Conservation (phyloP, 2,329 filamentous ascomycete species). For the Trichoderma koningiopsis region DNA sequence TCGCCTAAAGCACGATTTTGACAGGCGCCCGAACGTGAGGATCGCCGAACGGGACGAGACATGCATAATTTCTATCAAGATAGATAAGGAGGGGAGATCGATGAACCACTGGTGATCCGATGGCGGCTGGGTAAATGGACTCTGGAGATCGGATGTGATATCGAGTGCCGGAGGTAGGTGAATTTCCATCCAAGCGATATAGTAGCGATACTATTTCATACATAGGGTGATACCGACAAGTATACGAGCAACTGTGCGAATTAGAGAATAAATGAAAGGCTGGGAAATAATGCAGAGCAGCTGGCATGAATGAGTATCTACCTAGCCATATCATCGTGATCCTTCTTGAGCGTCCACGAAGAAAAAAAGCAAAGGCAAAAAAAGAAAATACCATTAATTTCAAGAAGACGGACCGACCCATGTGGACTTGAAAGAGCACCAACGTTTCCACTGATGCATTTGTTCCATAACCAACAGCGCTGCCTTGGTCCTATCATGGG, state of each 20-base stretch:
- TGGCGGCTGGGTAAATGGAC: background rate
- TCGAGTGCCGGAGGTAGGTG: background rate
- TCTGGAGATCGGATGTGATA: constrained; percentile 8
- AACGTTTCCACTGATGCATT: background rate
- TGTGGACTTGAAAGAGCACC: background rate
- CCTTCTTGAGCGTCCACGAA: background rate
- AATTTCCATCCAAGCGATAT: background rate
- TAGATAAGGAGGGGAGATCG: background rate
- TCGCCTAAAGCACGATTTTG: background rate
- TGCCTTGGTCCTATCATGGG: background rate
- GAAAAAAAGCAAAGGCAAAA: background rate
- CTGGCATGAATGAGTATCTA: background rate
- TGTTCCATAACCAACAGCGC: background rate
- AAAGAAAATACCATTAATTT: background rate
- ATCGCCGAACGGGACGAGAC: background rate
- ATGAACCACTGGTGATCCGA: constrained; percentile 7
- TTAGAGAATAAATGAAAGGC: background rate
- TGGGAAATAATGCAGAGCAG: background rate
- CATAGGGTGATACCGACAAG: background rate
- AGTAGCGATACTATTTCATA: background rate
- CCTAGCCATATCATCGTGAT: background rate
- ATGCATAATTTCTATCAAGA: background rate
- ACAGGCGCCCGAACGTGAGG: background rate
- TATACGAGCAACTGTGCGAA: background rate
- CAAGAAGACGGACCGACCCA: background rate